phyloP scores from a whole-genome alignment of 163 green algal species.

The Prototheca stagnorum region DNA sequence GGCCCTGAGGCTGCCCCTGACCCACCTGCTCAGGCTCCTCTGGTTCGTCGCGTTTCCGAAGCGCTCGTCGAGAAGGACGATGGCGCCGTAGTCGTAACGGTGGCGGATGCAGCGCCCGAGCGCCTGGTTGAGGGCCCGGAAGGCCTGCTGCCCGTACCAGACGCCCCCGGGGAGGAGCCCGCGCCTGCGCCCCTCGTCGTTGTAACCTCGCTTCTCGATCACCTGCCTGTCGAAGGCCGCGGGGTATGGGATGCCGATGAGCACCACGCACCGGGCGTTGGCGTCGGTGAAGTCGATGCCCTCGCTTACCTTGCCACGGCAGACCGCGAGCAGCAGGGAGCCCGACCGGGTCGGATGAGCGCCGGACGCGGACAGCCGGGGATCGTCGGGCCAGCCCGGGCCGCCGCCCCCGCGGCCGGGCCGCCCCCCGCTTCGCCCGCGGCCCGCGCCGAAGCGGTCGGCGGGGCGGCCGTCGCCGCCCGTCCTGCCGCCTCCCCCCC shows the following conservation, averaged over 20 bases:
- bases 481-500: no score
- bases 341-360: no score
- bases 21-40: conserved; percentile 40
- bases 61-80: conserved; percentile 69
- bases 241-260: conserved; percentile 76
- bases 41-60: conserved; percentile 37
- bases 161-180: conserved; percentile 52
- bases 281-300: conserved; percentile 90
- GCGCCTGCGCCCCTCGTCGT: conserved; percentile 16
- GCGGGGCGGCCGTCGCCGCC: no score
- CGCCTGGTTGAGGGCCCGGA: conserved; percentile 67
- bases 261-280: conserved; percentile 74
- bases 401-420: no score
- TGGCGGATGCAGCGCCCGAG: conserved; percentile 81
- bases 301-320: conserved; percentile 87
- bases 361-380: no score
- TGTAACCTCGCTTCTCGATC: conserved; percentile 44
- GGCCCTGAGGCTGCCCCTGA: conserved; percentile 37
- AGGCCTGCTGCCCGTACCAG: conserved; percentile 89
- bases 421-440: no score
- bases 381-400: no score
- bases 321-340: conserved; percentile 81
- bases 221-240: conserved; percentile 40
- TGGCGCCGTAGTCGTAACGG: conserved; percentile 68
- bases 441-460: no score